These are phyloP conservation scores for Omphalotus guepiniiformis DNA, from an alignment of 768 basidiomycete genomes.

Conservation along the genomic window DNA sequence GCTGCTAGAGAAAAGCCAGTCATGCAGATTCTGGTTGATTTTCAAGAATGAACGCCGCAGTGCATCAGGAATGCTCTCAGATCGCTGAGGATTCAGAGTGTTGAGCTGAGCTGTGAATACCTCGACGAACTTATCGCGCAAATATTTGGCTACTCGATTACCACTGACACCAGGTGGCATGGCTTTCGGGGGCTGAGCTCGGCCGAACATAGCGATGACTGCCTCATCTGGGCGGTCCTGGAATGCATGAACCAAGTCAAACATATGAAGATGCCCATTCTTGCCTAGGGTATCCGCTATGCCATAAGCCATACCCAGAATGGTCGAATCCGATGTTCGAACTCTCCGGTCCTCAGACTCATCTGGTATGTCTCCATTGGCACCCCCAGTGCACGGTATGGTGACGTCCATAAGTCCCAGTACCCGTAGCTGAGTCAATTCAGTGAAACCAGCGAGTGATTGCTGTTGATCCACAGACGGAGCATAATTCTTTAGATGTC, in stretches of 20 bases:
- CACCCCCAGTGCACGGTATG: slow-evolving; percentile 59
- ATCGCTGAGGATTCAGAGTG: slow-evolving; percentile 37
- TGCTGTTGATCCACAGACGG: slow-evolving; percentile 23
- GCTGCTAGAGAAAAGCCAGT: slow-evolving; percentile 49
- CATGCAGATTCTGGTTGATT: slow-evolving; percentile 79
- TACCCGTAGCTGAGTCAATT: slow-evolving; percentile 79
- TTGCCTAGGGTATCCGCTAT: slow-evolving; percentile 90
- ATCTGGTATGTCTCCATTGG: slow-evolving; percentile 62
- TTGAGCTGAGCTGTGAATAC: slow-evolving; percentile 59
- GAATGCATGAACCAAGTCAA: slow-evolving; percentile 91
- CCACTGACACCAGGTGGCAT: slow-evolving; percentile 45
- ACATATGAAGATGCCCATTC: slow-evolving; percentile 77
- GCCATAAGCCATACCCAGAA: slow-evolving; percentile 92
- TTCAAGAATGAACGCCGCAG: slow-evolving; percentile 83
- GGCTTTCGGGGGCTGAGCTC: slow-evolving; percentile 45
- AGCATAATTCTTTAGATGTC: too few species aligned
- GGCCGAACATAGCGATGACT: slow-evolving; percentile 95
- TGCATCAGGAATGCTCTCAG: slow-evolving; percentile 67
- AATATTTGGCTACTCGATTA: slow-evolving; percentile 73
- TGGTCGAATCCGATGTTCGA: slow-evolving; percentile 83
- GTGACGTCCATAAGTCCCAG: slow-evolving; percentile 98
- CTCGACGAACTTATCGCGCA: slow-evolving; percentile 74
- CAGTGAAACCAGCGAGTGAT: slow-evolving; percentile 77
- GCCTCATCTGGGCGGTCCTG: slow-evolving; percentile 73
- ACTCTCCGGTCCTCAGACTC: slow-evolving; percentile 88